Base-by-base conservation (phyloP, 129 eudicot species). In the Erigeron canadensis region DNA sequence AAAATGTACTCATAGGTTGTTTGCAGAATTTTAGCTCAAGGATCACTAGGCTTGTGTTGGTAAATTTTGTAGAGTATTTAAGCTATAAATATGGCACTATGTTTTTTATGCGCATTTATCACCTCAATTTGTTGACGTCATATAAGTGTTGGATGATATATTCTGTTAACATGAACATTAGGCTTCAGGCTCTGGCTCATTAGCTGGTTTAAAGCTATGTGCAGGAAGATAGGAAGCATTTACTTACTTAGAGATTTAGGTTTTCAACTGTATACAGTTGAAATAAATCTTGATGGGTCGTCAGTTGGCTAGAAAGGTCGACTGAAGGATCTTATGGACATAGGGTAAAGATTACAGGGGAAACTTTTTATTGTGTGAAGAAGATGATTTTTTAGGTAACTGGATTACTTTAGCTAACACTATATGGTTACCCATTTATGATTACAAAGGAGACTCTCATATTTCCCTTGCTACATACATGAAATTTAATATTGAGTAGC, bases 341-440 rank as follows among this genome's bases (percentile, higher is more conserved):
- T 46, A 5, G 13, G 15, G 11, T 46, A 13, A 46, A 15, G 15
- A 46, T 46, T 46, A 8, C 53, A 46, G 53, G 11, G 53, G 11
- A 9, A 46, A 0, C 34, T 15, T 46, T 46, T 10, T 8, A 46
- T 46, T 46, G 6, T 67, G 7, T 46, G 59, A 67, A 45, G 8
- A 67, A 47, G 44, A 67, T 67, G 71, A 21, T 11, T 44, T 6
- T 65, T 17, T 19, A 43, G 10, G 44, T 44, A 65, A 42, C 56
- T 22, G 41, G 56, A 21, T 6, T 11, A 17, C 11, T 44, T 67
- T 44, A 11, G 22, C 71, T 67, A 15, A 47, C 23, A 22, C 19
- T 15, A 63, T 13, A 16, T 63, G 45, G 46, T 63, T 63, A 28
- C 34, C 34, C 34, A 3, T 28, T 28, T 28, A 28, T 28, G 34